Base-by-base conservation (phyloP, 495 filamentous ascomycete species). In the Neohortaea acidophila region DNA sequence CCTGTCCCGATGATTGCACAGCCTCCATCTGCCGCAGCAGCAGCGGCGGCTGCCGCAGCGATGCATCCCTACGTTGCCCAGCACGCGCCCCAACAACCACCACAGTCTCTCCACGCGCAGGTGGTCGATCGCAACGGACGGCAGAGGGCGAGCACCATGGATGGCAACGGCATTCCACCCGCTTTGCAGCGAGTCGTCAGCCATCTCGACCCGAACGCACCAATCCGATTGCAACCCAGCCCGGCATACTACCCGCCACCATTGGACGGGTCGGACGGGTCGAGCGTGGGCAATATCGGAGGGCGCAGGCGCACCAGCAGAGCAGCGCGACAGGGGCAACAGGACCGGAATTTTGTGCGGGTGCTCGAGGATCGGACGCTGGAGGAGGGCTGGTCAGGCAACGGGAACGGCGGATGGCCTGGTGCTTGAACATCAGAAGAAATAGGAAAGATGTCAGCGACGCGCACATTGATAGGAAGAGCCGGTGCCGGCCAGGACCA, bases 161-260 rank as follows among this genome's bases (percentile, higher is more conserved):
- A 94, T 53, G 82, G 85, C 43, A 80, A 78, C 39, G 87, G 89
- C 5, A 87, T 99, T 38, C 91, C 91, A 0, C 72, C 82, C 8
- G 76, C 85, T 0, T 85, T 99, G 37, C 91, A 99, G 54, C 66
- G 91, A 41, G 89, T 96, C n/a, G 86, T 86, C 9, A 92, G 84
- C 53, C 89, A 94, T 57, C 75, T 99, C 34, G 87, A 99, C 54
- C 91, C 91, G 4, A 94, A 73, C 41, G 82, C 85, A 23, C 91
- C 91, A 0, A 96, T 99, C 52, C 69, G 91, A 30, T 58, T 94
- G 26, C 91, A 99, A 54, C 91, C 91, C 4, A 94, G 84, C 42
- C 91, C 91, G 2, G 91, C 91, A 6, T 99, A 99, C 58, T 96
- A 94, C 49, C 91, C 89, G 12, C 89, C 89, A 7, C 86, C 86